Percentiles rank a stretch among this genome's conserved stretches.
Evolutionary conservation across 495 filamentous ascomycete genomes (phyloP).

Genomic region (Xylaria venustula): DNA sequence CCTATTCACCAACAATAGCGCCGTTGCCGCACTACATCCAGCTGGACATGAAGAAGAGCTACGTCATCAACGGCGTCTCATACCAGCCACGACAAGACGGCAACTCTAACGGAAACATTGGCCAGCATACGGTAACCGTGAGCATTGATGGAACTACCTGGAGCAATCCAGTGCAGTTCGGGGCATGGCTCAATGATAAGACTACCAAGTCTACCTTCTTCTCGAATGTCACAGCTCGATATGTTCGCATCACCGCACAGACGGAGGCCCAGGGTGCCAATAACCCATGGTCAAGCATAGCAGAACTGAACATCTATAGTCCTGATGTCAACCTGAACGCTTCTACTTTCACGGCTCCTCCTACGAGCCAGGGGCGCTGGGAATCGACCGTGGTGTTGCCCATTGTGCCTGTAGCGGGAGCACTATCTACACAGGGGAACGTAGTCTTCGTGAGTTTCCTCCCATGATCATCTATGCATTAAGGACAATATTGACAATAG

Average conservation of each 20-base stretch:
- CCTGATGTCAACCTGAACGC: conserved; percentile 6
- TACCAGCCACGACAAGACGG: conserved; percentile 34
- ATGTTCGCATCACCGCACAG: conserved; percentile 37
- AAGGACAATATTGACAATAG: neutral
- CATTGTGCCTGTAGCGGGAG: conserved; percentile 42
- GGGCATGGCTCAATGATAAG: conserved; percentile 42
- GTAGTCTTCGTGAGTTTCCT: conserved; percentile 7
- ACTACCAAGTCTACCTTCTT: conserved; percentile 42
- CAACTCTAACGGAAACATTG: conserved; percentile 35
- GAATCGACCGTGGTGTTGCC: conserved; percentile 52
- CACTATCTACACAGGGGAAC: conserved; percentile 6
- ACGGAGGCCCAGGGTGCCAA: conserved; percentile 36
- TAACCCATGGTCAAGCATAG: conserved; percentile 32
- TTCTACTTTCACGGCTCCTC: conserved; percentile 10
- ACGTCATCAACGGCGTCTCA: conserved; percentile 18
- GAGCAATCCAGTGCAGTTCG: conserved; percentile 39
- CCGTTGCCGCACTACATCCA: conserved; percentile 31
- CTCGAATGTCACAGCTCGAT: conserved; percentile 36
- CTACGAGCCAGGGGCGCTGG: conserved; percentile 42
- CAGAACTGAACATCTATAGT: conserved; percentile 21
- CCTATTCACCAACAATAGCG: conserved; percentile 21
- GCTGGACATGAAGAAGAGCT: conserved; percentile 33
- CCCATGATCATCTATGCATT: neutral
- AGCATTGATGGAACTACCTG: conserved; percentile 41
- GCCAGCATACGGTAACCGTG: conserved; percentile 38